These are phyloP conservation scores for Tephrocybe sp. DNA, from an alignment of 768 basidiomycete genomes.

Conservation along the genomic window DNA sequence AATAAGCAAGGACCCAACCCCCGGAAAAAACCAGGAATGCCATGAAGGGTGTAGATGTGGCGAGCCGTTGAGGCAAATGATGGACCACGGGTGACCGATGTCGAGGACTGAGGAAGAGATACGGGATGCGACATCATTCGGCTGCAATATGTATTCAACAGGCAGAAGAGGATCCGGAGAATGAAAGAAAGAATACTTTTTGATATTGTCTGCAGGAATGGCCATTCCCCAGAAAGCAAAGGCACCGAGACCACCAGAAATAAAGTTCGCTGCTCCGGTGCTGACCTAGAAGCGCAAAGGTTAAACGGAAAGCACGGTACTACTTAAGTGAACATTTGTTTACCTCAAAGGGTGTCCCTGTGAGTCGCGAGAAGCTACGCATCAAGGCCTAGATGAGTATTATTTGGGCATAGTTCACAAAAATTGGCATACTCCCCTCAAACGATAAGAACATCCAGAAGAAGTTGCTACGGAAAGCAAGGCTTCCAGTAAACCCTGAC, in stretches of 20 bases:
- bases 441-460: slow-evolving; percentile 77
- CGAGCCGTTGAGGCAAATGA: slow-evolving; percentile 50
- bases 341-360: slow-evolving; percentile 63
- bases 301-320: background rate
- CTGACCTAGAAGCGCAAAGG: slow-evolving; percentile 41
- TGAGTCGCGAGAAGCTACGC: slow-evolving; percentile 51
- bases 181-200: slow-evolving; percentile 54
- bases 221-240: slow-evolving; percentile 68
- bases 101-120: slow-evolving; percentile 34
- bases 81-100: slow-evolving; percentile 29
- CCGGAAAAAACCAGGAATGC: slow-evolving; percentile 56
- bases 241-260: slow-evolving; percentile 60
- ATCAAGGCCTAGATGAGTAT: slow-evolving; percentile 46
- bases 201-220: slow-evolving; percentile 78
- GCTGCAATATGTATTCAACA: slow-evolving; percentile 29
- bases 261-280: slow-evolving; percentile 58
- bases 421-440: slow-evolving; percentile 38
- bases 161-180: slow-evolving; percentile 1
- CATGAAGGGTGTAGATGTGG: slow-evolving; percentile 52
- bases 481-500: slow-evolving; percentile 72
- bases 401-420: slow-evolving; percentile 15
- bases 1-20: slow-evolving; percentile 67
- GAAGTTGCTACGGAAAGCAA: slow-evolving; percentile 73
- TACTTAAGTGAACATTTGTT: slow-evolving; percentile 10
- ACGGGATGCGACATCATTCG: slow-evolving; percentile 64